These are phyloP conservation scores for Urochloa ruziziensis DNA, from an alignment of 176 grass and related monocot species.

Conservation along the genomic window DNA sequence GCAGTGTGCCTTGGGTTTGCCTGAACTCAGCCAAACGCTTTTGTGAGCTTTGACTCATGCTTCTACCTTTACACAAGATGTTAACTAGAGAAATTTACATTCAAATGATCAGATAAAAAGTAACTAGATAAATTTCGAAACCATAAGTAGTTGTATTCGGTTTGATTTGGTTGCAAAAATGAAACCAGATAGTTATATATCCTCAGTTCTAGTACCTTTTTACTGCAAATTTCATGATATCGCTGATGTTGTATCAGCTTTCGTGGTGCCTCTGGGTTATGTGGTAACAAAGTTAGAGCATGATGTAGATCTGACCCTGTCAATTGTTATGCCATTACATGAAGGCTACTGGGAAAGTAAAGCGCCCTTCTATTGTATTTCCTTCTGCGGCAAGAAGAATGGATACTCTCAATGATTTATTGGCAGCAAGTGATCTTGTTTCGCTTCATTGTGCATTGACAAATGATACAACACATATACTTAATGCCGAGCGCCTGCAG, in stretches of 20 bases:
- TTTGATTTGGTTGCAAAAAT: not conserved
- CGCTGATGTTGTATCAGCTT: not conserved
- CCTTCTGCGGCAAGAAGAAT: conserved; percentile 88
- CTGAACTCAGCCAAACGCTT: not conserved
- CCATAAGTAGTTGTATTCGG: not conserved
- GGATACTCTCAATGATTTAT: conserved; percentile 94
- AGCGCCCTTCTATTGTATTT: conserved; percentile 72
- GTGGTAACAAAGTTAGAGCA: not conserved
- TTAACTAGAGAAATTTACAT: not conserved
- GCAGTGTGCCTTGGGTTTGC: not conserved
- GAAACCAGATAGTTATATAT: not conserved
- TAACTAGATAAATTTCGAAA: not conserved
- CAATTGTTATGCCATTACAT: conserved; percentile 21
- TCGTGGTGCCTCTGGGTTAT: not conserved
- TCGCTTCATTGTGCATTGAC: conserved; percentile 82
- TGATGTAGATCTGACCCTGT: not conserved
- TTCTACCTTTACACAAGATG: not conserved
- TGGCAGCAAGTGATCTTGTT: conserved; percentile 90
- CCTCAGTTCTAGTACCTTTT: not conserved
- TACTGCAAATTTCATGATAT: not conserved
- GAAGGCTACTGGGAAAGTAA: conserved; percentile 62
- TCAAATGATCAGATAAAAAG: not conserved
- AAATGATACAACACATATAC: conserved; percentile 79
- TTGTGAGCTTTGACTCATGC: not conserved
- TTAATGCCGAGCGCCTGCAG: conserved; percentile 75